A percentile compares a stretch with the other conserved stretches of the same genome.
phyloP scores from a whole-genome alignment of 2,329 filamentous ascomycete genomes.

The Zasmidium cellare region DNA sequence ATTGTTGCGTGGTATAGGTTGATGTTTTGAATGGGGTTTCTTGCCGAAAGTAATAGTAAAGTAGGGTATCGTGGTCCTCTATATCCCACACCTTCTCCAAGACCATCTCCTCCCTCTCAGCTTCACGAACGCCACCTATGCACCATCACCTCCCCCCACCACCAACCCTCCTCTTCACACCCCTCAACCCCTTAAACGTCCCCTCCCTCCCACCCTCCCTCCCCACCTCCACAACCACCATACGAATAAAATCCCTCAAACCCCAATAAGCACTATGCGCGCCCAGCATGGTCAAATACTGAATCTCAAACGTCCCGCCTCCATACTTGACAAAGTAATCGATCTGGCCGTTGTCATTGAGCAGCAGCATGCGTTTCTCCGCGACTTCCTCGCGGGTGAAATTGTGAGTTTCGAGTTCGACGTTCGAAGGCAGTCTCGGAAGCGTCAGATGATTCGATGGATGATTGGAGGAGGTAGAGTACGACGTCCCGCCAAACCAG shows the following conservation, averaged over 20 bases:
- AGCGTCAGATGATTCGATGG: slow-evolving; percentile 33
- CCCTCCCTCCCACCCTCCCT: slow-evolving; percentile 66
- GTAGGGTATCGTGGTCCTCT: background rate
- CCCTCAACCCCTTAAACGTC: slow-evolving; percentile 55
- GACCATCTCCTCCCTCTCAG: too few species aligned
- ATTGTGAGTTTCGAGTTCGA: slow-evolving; percentile 96
- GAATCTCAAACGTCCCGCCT: slow-evolving; percentile 84
- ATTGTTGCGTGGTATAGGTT: too few species aligned
- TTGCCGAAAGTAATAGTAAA: too few species aligned
- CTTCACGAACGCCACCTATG: too few species aligned
- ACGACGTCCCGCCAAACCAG: slow-evolving; percentile 39
- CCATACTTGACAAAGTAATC: slow-evolving; percentile 85
- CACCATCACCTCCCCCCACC: slow-evolving; percentile 34
- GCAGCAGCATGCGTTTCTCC: slow-evolving; percentile 79
- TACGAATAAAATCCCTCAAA: slow-evolving; percentile 80
- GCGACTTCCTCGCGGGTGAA: slow-evolving; percentile 91
- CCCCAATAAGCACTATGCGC: slow-evolving; percentile 96
- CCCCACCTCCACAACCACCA: slow-evolving; percentile 86
- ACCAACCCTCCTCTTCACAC: slow-evolving; percentile 50
- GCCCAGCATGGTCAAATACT: slow-evolving; percentile 95
- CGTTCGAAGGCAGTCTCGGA: slow-evolving; percentile 47
- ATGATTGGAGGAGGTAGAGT: slow-evolving; percentile 34
- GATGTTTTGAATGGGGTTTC: too few species aligned
- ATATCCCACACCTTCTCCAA: too few species aligned
- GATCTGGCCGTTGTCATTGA: slow-evolving; percentile 96